Evolutionary conservation across 2,329 filamentous ascomycete genomes (phyloP), one percentile per base, ranked within the genome.

Genomic region (Nigrograna mackinnonii): DNA sequence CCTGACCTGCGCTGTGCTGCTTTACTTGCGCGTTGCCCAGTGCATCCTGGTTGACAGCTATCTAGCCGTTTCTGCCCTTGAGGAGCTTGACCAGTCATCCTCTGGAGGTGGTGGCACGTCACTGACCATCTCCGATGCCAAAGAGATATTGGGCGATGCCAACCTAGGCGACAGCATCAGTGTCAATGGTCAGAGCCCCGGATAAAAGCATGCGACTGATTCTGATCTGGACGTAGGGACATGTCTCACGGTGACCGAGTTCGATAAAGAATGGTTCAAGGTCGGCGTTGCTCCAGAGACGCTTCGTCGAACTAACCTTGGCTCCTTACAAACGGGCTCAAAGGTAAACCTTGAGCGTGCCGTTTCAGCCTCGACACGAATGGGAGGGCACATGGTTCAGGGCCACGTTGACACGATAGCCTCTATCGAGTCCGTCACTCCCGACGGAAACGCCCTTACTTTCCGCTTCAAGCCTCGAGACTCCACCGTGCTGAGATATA

Each of bases 381-480:
- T 99, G 90, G 94, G 95, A 35, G 94, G 94, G 1, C 94, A 99
- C 73, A 96, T 97, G 61, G 92, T 97, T 22, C 95, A 99, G 73
- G 94, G 94, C 30, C 94, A 99, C 69, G 92, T 99, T 47, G 95
- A 99, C 70, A 92, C 90, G 9, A 84, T 86, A 28, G 94, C 92
- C 0, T 81, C 79, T 32, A 87, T 99, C 47, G 64, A 85, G 28
- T 80, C 81, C 32, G 80, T 87, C 24, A 84, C 80, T 14, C 84
- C 85, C 3, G 94, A 99, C 69, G 91, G 92, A 43, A 96, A 97
- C 71, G 89, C 94, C 5, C 70, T 95, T 47, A 95, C 89, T 1
- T 87, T 97, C 68, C 82, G 92, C 26, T 84, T 99, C 68, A 76
- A 79, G 66, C 91, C 92, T 4, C 77, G 78, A 47, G 83, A 87